Evolutionary conservation across 306 rosid genomes (phyloP), one percentile per base, ranked within the genome.

Genomic region (Castanea mollissima): DNA sequence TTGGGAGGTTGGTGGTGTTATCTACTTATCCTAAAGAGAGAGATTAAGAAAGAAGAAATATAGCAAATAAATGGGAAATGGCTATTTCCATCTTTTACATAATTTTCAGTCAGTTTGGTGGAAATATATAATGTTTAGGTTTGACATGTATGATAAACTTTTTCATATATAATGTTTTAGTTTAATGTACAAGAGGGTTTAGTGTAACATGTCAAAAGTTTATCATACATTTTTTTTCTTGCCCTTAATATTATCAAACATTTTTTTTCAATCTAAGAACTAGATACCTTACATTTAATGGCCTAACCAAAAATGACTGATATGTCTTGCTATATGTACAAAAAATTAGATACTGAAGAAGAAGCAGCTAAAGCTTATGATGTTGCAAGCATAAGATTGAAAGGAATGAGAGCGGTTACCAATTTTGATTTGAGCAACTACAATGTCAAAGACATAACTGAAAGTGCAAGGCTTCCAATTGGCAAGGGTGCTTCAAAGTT

Each of bases 321-420:
- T 21, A 59, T 1, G 15, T 59, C 67, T 25, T 16, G 21, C 15
- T 55, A 58, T 55, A 58, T 41, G 27, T 31, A 6, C 16, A 55
- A 20, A 32, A 11, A 5, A 69, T 31, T 76, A 83, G 86, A 71
- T 23, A 60, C 78, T 6, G 75, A 79, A 62, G 81, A 58, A 75
- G 81, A 83, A 44, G 87, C 87, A 8, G 87, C 81, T 0, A 80
- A 49, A 73, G 87, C 81, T n/a, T 83, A 83, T 83, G 87, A 83
- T 72, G 54, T 83, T 38, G 87, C 79, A 32, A 56, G 38, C 44
- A 76, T 79, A 56, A 76, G 54, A 74, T 18, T 62, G 75, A 75
- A 58, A 25, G 81, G 87, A 12, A 0, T 21, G 21, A 21, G 25
- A 2, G 78, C 81, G 0, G n/a, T 46, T 1, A 79, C 84, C 14